Evolutionary conservation across 2,329 filamentous ascomycete genomes (phyloP), one percentile per base, ranked within the genome.

Genomic region (Capronia epimyces): DNA sequence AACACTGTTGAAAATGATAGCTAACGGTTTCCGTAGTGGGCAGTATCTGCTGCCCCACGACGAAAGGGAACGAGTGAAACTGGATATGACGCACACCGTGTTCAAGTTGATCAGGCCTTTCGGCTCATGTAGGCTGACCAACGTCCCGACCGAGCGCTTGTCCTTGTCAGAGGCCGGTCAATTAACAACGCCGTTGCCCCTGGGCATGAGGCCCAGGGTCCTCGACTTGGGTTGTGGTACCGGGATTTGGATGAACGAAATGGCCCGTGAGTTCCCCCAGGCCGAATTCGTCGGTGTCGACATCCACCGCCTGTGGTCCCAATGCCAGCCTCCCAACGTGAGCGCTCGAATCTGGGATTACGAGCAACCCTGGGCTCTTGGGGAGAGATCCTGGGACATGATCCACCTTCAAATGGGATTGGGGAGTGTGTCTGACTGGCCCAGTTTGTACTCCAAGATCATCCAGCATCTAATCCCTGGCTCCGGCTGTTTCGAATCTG

Each of bases 181-280:
- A 34, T 16, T 15, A 12, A 37, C 8, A 8, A 34, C 39, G 31
- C 39, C 37, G 31, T 41, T 34, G 42, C 57, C 40, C 31, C 43
- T 37, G 22, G 21, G 32, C 15, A 25, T 24, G 22, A 57, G 15
- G 59, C 63, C 60, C 50, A 74, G 77, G 53, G 77, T 83, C 55
- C 71, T 83, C 49, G 81, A 82, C 61, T 63, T 95, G 47, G 91
- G 89, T 36, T 90, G 86, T 57, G 91, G 90, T 16, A 95, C 89
- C 1, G 89, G 89, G 32, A 91, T 95, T 55, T 97, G 91, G 91
- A 81, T 86, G 34, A 87, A 94, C 61, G 86, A 91, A 60, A 85
- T 95, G 70, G 86, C 86, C 56, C 83, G 86, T 79, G 75, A 75
- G 65, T 83, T 79, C 63, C 73, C 73, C 10, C 63, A 77, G 16